Conservation (phyloP, 495 filamentous ascomycete species). For the Aspergillus campestris region DNA sequence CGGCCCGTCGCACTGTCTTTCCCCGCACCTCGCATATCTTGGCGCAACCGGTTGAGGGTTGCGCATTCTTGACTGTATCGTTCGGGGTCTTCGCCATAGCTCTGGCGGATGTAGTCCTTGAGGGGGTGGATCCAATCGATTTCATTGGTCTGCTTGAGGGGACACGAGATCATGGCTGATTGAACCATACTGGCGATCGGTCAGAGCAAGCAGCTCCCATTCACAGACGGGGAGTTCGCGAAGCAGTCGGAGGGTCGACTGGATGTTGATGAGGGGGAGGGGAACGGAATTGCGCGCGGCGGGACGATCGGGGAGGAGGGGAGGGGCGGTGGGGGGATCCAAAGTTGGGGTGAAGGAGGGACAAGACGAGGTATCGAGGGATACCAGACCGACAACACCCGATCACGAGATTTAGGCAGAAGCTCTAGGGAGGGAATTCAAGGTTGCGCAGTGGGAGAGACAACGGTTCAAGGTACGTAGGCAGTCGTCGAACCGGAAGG, state of each 20-base stretch:
- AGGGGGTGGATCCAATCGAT: constrained; percentile 96
- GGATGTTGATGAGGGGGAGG: too few species aligned
- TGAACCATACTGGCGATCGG: constrained; percentile 52
- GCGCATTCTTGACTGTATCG: constrained; percentile 89
- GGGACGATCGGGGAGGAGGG: too few species aligned
- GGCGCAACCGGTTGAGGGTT: constrained; percentile 90
- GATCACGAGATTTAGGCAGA: too few species aligned
- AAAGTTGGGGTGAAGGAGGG: too few species aligned
- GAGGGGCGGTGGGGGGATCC: too few species aligned
- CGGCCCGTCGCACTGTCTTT: constrained; percentile 92
- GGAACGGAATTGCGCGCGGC: too few species aligned
- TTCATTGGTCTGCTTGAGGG: constrained; percentile 96
- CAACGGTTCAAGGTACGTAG: too few species aligned
- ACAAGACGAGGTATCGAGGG: too few species aligned
- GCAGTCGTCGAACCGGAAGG: too few species aligned
- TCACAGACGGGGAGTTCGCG: constrained; percentile 9
- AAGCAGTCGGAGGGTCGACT: constrained; percentile 5
- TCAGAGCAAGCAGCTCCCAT: constrained; percentile 39
- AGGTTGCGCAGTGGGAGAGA: too few species aligned
- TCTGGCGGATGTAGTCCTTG: constrained; percentile 86
- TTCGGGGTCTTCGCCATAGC: constrained; percentile 94
- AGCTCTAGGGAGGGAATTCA: too few species aligned
- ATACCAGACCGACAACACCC: too few species aligned
- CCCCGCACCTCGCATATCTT: constrained; percentile 97
- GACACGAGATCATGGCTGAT: constrained; percentile 86